Conservation (phyloP, 805 yeast species). For the Ogataea thermomethanolica region DNA sequence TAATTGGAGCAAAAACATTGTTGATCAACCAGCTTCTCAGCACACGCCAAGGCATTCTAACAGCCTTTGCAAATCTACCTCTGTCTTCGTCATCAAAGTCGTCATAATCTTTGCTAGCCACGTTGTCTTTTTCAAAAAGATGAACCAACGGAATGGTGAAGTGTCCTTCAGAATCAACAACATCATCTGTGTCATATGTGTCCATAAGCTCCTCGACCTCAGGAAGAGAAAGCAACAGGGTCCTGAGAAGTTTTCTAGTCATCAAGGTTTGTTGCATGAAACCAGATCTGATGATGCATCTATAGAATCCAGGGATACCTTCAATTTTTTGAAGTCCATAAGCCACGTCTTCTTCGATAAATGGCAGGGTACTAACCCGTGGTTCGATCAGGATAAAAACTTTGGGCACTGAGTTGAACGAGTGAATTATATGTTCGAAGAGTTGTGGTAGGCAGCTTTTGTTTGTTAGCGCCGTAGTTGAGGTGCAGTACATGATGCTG, state of each 20-base stretch:
- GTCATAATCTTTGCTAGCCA: conserved; percentile 14
- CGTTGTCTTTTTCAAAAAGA: conserved; percentile 25
- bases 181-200: conserved; percentile 8
- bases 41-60: conserved; percentile 4
- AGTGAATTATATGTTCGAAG: conserved; percentile 35
- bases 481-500: conserved; percentile 41
- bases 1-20: conserved; percentile 19
- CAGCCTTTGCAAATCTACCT: background rate
- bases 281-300: conserved; percentile 48
- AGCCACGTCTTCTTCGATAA: conserved; percentile 38
- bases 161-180: conserved; percentile 7
- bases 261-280: conserved; percentile 40
- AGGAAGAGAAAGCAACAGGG: conserved; percentile 17
- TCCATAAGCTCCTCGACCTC: conserved; percentile 11
- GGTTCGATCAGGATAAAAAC: conserved; percentile 43
- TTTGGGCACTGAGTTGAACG: conserved; percentile 43
- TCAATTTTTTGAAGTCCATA: conserved; percentile 39
- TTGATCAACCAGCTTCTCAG: conserved; percentile 14
- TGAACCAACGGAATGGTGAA: conserved; percentile 26
- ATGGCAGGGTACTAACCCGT: conserved; percentile 42
- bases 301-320: conserved; percentile 42
- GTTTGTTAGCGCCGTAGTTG: conserved; percentile 35
- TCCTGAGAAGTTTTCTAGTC: conserved; percentile 19
- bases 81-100: conserved; percentile 3
- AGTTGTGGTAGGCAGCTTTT: conserved; percentile 46